Base-by-base conservation (phyloP, 108 stramenopile species). In the Seminavis robusta region DNA sequence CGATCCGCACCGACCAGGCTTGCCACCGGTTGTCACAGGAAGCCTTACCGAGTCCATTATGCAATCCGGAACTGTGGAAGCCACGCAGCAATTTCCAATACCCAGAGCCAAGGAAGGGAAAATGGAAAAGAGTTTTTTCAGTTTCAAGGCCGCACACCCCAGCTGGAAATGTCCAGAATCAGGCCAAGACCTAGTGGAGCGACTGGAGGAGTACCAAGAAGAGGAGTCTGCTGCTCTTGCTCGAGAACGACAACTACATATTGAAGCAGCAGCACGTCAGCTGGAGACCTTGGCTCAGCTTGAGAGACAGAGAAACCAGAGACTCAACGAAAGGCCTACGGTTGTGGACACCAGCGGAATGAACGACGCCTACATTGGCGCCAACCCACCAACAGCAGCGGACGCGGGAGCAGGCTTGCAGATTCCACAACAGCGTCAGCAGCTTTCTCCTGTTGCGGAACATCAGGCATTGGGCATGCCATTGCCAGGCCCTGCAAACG, bases 111-210 rank as follows among this genome's bases (percentile, higher is more conserved):
- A 58, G 26, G 63, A 79, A 20, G 90, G 86, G 1, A 92, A 92
- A 55, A 92, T 88, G 84, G 86, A 92, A 56, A 88, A 88, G 47
- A 76, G 73, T 29, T 84, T 88, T 56, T 86, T 88, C 52, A 83
- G 60, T 40, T 92, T 92, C 53, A 75, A 82, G 60, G 57, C 69
- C 21, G 60, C 66, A 13, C 73, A 92, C 57, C 86, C 90, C 11
- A 64, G 50, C n/a, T 91, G 86, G 90, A 79, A 63, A 47, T 59
- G 58, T 10, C 50, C 74, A 20, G 48, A 63, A 19, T 83, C 84
- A 1, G 86, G 84, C 4, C 77, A 74, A 37, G 74, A 52, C 17
- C 44, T 84, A 13, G 72, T 86, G 1, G 65, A 81, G 40, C 54
- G 66, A 26, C 59, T 86, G 1, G 84, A 86, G 63, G 31, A 76